These are phyloP conservation scores for Zea mays DNA, from an alignment of 176 grass and related monocot genomes.

Conservation along the genomic window DNA sequence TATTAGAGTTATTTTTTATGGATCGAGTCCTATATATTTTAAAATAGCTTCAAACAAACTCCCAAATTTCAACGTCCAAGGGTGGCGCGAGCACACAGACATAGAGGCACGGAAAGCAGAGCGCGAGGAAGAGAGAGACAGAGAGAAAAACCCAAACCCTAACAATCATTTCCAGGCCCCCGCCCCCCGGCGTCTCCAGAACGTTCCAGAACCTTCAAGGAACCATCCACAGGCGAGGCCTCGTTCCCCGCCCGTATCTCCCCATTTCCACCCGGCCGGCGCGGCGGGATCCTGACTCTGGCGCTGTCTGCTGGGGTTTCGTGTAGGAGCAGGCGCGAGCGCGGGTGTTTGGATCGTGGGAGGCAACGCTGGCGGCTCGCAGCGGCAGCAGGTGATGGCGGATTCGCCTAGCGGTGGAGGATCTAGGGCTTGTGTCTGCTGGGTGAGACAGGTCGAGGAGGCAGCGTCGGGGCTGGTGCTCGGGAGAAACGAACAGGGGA, in stretches of 20 bases:
- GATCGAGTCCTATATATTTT: too few species aligned
- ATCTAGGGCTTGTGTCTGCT: slow-evolving; percentile 44
- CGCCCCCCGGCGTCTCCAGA: slow-evolving; percentile 7
- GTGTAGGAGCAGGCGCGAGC: slow-evolving; percentile 25
- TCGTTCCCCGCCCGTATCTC: slow-evolving; percentile 23
- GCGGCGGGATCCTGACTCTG: slow-evolving; percentile 23
- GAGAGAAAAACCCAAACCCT: slow-evolving; percentile 57
- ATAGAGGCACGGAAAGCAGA: neutral
- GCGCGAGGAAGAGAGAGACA: neutral
- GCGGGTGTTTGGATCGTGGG: slow-evolving; percentile 37
- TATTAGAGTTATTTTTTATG: too few species aligned
- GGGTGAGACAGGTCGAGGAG: slow-evolving; percentile 22
- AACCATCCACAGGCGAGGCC: slow-evolving; percentile 22
- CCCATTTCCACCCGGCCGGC: slow-evolving; percentile 33
- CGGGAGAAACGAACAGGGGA: slow-evolving; percentile 33
- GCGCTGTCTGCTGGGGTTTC: slow-evolving; percentile 13
- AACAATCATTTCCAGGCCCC: slow-evolving; percentile 24
- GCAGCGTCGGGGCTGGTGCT: slow-evolving; percentile 45
- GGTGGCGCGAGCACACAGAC: neutral
- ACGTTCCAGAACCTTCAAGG: slow-evolving; percentile 24
- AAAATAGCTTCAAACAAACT: too few species aligned
- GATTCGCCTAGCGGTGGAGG: slow-evolving; percentile 60
- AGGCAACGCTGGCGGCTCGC: slow-evolving; percentile 66
- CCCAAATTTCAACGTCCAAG: slow-evolving; percentile 10
- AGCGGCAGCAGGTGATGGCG: slow-evolving; percentile 62